Evolutionary conservation across 2,329 filamentous ascomycete species (phyloP), one percentile per base, ranked within the genome.

Genomic region (Cytospora chrysosperma): DNA sequence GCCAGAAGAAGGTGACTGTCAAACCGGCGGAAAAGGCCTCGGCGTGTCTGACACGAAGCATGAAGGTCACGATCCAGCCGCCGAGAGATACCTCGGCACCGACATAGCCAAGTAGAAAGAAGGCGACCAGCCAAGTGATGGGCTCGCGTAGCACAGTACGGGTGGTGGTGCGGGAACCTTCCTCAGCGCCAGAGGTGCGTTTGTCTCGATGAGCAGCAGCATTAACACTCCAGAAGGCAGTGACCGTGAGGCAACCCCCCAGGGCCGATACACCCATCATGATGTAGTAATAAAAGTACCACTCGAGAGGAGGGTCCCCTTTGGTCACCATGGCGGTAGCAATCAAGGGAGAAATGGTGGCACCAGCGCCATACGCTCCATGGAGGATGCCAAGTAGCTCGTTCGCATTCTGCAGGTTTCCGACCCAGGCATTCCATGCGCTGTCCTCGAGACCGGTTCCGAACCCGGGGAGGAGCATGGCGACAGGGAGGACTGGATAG

Each of bases 41-140:
- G 4, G 88, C 91, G 43, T 88, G 75, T 17, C 93, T 85, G 27
- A 93, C 87, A 24, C 84, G 80, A n/a, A 93, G 86, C 91, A 96
- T 96, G 73, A 96, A 96, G 0, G 88, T 88, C 56, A 92, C 88
- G 67, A 96, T 88, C 90, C 90, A 93, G 17, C 90, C 75, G 40
- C 90, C 62, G 34, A 76, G 65, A 0, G 85, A 86, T 65, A 92
- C 89, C 75, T 96, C 92, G 7, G 85, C 82, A 4, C 92, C 92
- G 0, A 94, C 88, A 70, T 96, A 96, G 10, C 86, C 85, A 5
- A 96, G 82, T 17, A 96, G 77, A 72, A 96, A 96, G 1, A 89
- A 65, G 2, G 91, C 83, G 51, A 86, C 80, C n/a, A 92, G 78
- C 89, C 90, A 93, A 3, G 89, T 89, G 4, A 90, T 80, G 61